Evolutionary conservation across 2,329 filamentous ascomycete species (phyloP), one percentile per base, ranked within the genome.

Genomic region (Verruconis gallopava): DNA sequence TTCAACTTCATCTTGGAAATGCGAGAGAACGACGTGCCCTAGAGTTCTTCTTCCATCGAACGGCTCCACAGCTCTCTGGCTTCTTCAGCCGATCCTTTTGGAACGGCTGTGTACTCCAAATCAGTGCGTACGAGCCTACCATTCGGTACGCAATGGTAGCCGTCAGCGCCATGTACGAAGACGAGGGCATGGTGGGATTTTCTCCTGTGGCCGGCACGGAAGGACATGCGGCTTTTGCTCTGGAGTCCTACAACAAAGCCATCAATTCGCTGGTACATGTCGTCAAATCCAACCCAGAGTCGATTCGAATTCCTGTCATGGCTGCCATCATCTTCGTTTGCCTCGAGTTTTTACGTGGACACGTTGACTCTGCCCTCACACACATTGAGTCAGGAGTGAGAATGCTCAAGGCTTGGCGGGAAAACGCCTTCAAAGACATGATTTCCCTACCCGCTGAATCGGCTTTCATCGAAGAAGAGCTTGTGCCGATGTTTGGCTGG

Each of bases 321-420:
- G 38, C 32, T 20, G 37, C 30, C n/a, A 32, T 44, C 21, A 32
- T 44, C 14, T 44, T 44, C 32, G 34, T 37, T 21, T 44, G 43
- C 19, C 14, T 44, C 17, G 43, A 44, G 15, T 44, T 44, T 17
- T 21, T 44, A 9, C 25, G 38, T 25, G 38, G 43, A 22, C 21
- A 40, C 17, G 38, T 41, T 18, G 38, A 6, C n/a, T 21, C 15
- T 28, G 43, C 43, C 18, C 40, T 44, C 18, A 30, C 33, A 14
- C 43, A 44, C 32, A 44, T 42, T 2, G 37, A 28, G 21, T 34
- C 21, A 21, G 43, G 43, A 6, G 22, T 44, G 37, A 42, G 39
- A 5, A 37, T 43, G 9, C 20, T 44, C 15, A 37, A 38, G 30
- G 40, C 15, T n/a, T 37, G 40, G 33, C 34, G 40, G 13, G 19